phyloP scores from a whole-genome alignment of 2,329 filamentous ascomycete genomes.

The Harringtonia aguacate region DNA sequence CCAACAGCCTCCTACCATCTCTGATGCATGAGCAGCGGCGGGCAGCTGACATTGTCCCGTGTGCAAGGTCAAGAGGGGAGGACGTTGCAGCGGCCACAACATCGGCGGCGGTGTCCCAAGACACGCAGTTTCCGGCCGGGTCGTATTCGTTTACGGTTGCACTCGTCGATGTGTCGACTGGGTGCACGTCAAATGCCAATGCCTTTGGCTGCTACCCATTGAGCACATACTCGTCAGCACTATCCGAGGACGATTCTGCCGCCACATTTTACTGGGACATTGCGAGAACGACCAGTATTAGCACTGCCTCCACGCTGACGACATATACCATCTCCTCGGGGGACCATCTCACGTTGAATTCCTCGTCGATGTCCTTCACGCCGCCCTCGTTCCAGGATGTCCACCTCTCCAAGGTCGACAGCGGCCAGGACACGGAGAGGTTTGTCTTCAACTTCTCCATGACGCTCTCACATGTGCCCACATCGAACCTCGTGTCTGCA shows the following conservation, averaged over 20 bases:
- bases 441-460: conserved; percentile 46
- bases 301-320: not conserved
- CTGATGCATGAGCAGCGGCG: too few species aligned
- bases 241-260: conserved; percentile 24
- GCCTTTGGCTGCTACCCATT: conserved; percentile 54
- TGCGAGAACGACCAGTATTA: conserved; percentile 4
- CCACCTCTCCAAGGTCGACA: conserved; percentile 36
- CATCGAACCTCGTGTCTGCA: conserved; percentile 26
- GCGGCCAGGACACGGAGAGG: conserved; percentile 37
- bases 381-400: conserved; percentile 43
- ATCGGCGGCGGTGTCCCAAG: too few species aligned
- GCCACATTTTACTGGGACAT: conserved; percentile 55
- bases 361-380: conserved; percentile 48
- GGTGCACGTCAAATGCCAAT: conserved; percentile 45
- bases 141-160: conserved; percentile 51
- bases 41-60: too few species aligned
- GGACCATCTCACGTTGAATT: conserved; percentile 22
- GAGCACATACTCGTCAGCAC: conserved; percentile 29
- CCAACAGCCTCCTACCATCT: too few species aligned
- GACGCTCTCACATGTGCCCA: conserved; percentile 39
- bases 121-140: conserved; percentile 34
- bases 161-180: conserved; percentile 39
- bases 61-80: too few species aligned
- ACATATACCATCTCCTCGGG: conserved; percentile 5
- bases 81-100: conserved; percentile 1